phyloP scores from a whole-genome alignment of 257 asterid species.

The Jacaranda copaia region DNA sequence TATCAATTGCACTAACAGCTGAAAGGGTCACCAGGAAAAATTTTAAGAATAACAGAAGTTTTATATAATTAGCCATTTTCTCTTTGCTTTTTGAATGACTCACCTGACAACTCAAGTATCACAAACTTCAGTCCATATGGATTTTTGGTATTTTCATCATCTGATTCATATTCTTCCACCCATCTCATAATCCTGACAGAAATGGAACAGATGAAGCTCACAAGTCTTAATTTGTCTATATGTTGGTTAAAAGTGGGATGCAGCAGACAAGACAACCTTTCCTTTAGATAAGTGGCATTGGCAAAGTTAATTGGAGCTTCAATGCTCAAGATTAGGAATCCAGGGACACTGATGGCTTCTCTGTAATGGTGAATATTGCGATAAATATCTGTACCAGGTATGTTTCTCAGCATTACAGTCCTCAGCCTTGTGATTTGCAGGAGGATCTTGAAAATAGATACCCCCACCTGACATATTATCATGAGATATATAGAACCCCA shows the following conservation, averaged over 20 bases:
- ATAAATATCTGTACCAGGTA: conserved; percentile 67
- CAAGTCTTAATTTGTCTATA: no score
- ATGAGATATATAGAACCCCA: not conserved
- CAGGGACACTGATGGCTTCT: conserved; percentile 63
- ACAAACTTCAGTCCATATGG: conserved; percentile 49
- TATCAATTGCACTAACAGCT: conserved; percentile 72
- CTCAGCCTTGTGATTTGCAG: conserved; percentile 84
- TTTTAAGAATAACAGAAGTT: no score
- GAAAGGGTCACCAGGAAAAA: conserved; percentile 18
- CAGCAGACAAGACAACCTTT: conserved; percentile 61
- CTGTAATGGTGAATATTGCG: conserved; percentile 66
- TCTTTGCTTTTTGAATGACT: conserved; percentile 26
- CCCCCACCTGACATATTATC: conserved; percentile 43
- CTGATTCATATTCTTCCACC: conserved; percentile 62
- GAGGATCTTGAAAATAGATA: conserved; percentile 66
- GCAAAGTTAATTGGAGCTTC: conserved; percentile 84
- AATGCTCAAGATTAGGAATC: conserved; percentile 66
- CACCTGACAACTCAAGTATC: conserved; percentile 71
- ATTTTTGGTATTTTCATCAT: conserved; percentile 42
- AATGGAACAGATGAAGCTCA: not conserved
- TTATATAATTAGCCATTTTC: not conserved
- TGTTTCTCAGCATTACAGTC: conserved; percentile 65
- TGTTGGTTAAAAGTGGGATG: not conserved
- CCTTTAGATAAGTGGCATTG: conserved; percentile 71
- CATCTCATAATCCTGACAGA: conserved; percentile 70